Conservation (phyloP, 2,329 filamentous ascomycete genomes). For the Neofusicoccum sp. region DNA sequence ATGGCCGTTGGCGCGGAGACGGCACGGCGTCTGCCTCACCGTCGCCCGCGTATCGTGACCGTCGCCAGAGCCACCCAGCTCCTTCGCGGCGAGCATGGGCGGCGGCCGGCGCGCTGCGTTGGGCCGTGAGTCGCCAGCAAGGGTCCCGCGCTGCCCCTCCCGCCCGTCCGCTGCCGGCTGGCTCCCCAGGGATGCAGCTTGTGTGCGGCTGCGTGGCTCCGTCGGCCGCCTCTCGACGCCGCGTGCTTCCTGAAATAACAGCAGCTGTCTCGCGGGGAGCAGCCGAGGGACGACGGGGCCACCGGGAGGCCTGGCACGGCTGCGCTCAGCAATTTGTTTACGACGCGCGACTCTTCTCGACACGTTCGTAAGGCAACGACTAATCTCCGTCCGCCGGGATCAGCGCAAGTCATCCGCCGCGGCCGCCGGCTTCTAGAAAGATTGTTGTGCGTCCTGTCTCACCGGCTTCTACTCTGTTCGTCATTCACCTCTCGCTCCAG, state of each 20-base stretch:
- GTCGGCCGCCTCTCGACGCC: background rate
- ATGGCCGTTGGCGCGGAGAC: background rate
- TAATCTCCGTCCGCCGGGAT: slow-evolving; percentile 19
- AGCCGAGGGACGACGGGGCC: slow-evolving; percentile 5
- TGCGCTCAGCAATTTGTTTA: slow-evolving; percentile 14
- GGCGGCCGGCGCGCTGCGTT: no score
- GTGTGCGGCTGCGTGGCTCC: background rate
- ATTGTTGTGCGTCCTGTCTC: slow-evolving; percentile 13
- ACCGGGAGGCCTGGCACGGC: background rate
- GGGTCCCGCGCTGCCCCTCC: slow-evolving; percentile 4
- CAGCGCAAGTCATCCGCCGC: background rate
- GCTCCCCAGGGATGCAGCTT: slow-evolving; percentile 12
- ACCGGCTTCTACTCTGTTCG: background rate
- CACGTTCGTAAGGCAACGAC: slow-evolving; percentile 16
- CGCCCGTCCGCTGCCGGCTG: slow-evolving; percentile 16
- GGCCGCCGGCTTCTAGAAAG: slow-evolving; percentile 12
- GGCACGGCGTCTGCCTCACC: background rate
- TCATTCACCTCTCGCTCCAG: background rate
- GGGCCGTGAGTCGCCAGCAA: slow-evolving; percentile 4
- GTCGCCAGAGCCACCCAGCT: background rate
- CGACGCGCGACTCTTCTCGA: slow-evolving; percentile 10
- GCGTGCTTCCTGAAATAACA: slow-evolving; percentile 5
- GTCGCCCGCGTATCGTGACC: background rate
- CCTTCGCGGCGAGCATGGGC: background rate
- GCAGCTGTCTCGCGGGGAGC: background rate